phyloP scores from a whole-genome alignment of 208 protist species.

The Wallacemonas sp. region DNA sequence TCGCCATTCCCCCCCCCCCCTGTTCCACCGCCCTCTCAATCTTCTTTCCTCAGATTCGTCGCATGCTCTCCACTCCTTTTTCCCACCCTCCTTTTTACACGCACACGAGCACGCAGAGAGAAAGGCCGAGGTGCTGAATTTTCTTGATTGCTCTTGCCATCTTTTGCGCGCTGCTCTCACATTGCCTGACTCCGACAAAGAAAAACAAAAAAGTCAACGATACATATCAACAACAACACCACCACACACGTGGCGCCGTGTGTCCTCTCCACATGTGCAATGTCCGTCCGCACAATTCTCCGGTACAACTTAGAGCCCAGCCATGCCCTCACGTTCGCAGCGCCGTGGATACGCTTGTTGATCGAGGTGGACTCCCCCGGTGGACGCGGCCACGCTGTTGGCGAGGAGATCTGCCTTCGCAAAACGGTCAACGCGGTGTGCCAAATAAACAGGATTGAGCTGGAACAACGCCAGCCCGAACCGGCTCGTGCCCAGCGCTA shows the following conservation, averaged over 20 bases:
- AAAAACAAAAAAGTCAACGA: no score
- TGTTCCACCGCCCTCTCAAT: no score
- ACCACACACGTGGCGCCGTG: no score
- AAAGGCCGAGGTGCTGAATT: no score
- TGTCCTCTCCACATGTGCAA: no score
- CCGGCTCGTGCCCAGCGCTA: neutral
- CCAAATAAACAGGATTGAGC: neutral
- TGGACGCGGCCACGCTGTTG: conserved; percentile 4
- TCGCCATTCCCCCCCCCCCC: no score
- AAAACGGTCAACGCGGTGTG: neutral
- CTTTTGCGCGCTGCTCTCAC: no score
- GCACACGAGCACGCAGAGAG: no score
- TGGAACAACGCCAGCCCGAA: neutral
- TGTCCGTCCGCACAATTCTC: conserved; percentile 4
- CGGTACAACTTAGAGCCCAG: neutral
- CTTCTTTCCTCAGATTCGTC: no score
- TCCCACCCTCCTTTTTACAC: neutral
- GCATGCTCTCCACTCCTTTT: neutral
- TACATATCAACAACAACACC: no score
- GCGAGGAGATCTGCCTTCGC: neutral
- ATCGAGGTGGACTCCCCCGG: neutral
- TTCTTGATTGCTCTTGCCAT: no score
- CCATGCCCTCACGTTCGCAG: neutral
- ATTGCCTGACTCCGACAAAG: no score
- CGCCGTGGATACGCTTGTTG: conserved; percentile 3